A percentile compares a stretch with the other conserved stretches of the same genome.
These are phyloP conservation scores for Ustulina deusta DNA, from an alignment of 2,329 filamentous ascomycete species.

Conservation along the genomic window DNA sequence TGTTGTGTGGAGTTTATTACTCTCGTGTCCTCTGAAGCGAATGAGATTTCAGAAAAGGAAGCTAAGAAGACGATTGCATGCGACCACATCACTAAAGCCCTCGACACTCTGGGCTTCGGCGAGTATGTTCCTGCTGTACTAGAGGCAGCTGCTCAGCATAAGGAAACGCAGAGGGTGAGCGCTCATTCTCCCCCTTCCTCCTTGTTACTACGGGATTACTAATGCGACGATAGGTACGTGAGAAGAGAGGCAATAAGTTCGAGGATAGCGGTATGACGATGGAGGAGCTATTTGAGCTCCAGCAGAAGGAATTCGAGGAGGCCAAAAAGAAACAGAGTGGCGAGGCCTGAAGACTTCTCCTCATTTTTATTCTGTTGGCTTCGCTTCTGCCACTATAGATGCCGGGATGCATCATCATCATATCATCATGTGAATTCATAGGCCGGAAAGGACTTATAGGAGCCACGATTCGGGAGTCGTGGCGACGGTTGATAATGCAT, in stretches of 20 bases:
- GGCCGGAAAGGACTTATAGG: slow-evolving; percentile 6
- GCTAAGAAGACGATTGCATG: slow-evolving; percentile 99
- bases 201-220: slow-evolving; percentile 20
- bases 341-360: slow-evolving; percentile 26
- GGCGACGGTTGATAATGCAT: slow-evolving; percentile 37
- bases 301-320: slow-evolving; percentile 87
- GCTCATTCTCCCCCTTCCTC: not conserved
- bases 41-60: slow-evolving; percentile 98
- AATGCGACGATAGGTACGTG: slow-evolving; percentile 73
- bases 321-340: slow-evolving; percentile 49
- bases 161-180: slow-evolving; percentile 86
- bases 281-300: slow-evolving; percentile 88
- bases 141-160: slow-evolving; percentile 69
- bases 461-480: slow-evolving; percentile 12
- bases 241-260: slow-evolving; percentile 98
- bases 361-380: slow-evolving; percentile 11
- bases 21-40: slow-evolving; percentile 96
- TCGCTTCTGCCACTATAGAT: slow-evolving; percentile 20
- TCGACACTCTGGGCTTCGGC: slow-evolving; percentile 90
- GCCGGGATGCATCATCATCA: slow-evolving; percentile 4
- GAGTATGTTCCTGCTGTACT: slow-evolving; percentile 90
- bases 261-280: slow-evolving; percentile 92
- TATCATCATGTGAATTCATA: slow-evolving; percentile 8
- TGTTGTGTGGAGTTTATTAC: slow-evolving; percentile 99
- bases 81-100: slow-evolving; percentile 95